phyloP scores from a whole-genome alignment of 1,284 basidiomycete species.

The Leccinum solheimii region DNA sequence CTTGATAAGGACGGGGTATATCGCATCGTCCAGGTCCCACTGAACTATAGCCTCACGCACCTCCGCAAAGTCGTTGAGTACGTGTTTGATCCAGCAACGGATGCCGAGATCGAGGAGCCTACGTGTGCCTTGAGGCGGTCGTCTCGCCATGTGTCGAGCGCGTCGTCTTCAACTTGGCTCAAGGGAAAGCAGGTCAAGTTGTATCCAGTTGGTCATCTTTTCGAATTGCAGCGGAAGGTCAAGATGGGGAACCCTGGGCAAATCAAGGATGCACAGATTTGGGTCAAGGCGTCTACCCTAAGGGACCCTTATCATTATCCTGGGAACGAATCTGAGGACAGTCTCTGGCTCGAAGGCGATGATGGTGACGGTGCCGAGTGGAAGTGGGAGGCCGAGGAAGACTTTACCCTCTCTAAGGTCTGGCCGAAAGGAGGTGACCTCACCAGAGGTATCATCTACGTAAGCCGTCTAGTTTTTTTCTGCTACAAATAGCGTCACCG shows the following conservation, averaged over 20 bases:
- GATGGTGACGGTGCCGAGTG: slow-evolving; percentile 36
- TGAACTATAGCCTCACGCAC: slow-evolving; percentile 68
- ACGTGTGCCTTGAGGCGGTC: slow-evolving; percentile 16
- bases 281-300: slow-evolving; percentile 54
- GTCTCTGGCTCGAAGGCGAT: slow-evolving; percentile 25
- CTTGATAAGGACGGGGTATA: slow-evolving; percentile 48
- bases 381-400: slow-evolving; percentile 67
- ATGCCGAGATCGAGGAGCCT: slow-evolving; percentile 25
- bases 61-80: slow-evolving; percentile 62
- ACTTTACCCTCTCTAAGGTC: slow-evolving; percentile 54
- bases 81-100: slow-evolving; percentile 47
- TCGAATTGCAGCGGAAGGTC: slow-evolving; percentile 54
- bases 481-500: slow-evolving; percentile 1
- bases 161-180: slow-evolving; percentile 1
- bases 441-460: slow-evolving; percentile 57
- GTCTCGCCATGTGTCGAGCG: slow-evolving; percentile 5
- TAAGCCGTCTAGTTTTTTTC: slow-evolving; percentile 36
- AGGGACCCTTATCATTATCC: slow-evolving; percentile 56
- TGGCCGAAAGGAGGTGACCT: slow-evolving; percentile 54
- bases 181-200: slow-evolving; percentile 27
- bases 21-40: slow-evolving; percentile 66
- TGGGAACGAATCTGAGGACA: slow-evolving; percentile 29
- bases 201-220: slow-evolving; percentile 47
- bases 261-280: slow-evolving; percentile 51
- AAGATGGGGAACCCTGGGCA: slow-evolving; percentile 49